phyloP scores from a whole-genome alignment of 2,329 filamentous ascomycete species.

The Aschersonia sp. region DNA sequence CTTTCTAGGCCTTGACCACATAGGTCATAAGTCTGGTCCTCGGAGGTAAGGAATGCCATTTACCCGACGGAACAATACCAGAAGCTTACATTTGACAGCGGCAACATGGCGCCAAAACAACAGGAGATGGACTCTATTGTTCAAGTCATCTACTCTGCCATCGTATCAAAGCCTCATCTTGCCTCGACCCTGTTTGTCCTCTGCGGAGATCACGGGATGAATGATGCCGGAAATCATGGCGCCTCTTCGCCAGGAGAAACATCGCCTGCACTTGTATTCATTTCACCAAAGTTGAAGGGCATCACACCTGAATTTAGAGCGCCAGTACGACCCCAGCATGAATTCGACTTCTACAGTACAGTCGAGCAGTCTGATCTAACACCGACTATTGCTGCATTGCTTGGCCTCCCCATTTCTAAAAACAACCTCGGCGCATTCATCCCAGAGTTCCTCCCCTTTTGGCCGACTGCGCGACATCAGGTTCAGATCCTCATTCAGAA shows the following conservation, averaged over 20 bases:
- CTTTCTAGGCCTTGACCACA: conserved; percentile 91
- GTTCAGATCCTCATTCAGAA: conserved; percentile 62
- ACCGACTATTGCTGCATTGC: conserved; percentile 70
- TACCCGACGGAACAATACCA: not conserved
- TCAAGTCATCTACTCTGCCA: conserved; percentile 57
- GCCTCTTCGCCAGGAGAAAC: conserved; percentile 90
- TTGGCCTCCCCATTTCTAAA: conserved; percentile 75
- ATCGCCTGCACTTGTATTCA: conserved; percentile 79
- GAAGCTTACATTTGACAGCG: conserved; percentile 29
- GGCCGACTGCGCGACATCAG: conserved; percentile 39
- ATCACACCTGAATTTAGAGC: conserved; percentile 29
- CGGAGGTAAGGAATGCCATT: conserved; percentile 33
- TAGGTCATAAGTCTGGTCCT: conserved; percentile 90
- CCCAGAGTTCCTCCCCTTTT: conserved; percentile 62
- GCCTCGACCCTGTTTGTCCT: conserved; percentile 69
- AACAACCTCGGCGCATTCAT: conserved; percentile 89
- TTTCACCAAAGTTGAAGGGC: conserved; percentile 64
- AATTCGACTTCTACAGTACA: conserved; percentile 70
- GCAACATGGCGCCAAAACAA: conserved; percentile 88
- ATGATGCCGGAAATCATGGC: conserved; percentile 92
- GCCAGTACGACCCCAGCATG: conserved; percentile 45
- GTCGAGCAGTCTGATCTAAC: conserved; percentile 94
- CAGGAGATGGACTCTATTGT: conserved; percentile 84
- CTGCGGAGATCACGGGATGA: conserved; percentile 98
- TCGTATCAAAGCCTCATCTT: conserved; percentile 57